These are phyloP conservation scores for Raffaelea ambrosiae DNA, from an alignment of 2,329 filamentous ascomycete species.

Conservation along the genomic window DNA sequence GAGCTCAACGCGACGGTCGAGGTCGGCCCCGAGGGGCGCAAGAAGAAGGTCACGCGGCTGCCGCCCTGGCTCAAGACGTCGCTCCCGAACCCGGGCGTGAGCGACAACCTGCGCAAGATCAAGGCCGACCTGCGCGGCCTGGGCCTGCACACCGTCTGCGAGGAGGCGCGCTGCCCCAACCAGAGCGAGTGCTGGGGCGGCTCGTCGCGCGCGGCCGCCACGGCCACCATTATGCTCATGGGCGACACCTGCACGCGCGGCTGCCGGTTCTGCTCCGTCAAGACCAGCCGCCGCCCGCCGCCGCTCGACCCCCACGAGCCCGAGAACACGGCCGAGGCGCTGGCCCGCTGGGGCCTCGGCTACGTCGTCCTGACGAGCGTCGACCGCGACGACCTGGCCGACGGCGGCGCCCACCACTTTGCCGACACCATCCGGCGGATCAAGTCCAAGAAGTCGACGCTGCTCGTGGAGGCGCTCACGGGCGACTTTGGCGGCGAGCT, in stretches of 20 bases:
- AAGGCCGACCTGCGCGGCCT: conserved; percentile 87
- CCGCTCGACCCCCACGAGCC: conserved; percentile 93
- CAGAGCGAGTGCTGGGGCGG: conserved; percentile 98
- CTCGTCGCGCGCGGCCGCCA: conserved; percentile 76
- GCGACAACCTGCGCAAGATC: conserved; percentile 83
- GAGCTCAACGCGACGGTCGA: conserved; percentile 52
- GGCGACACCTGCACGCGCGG: conserved; percentile 95
- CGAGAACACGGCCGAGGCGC: conserved; percentile 89
- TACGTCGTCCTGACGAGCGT: conserved; percentile 94
- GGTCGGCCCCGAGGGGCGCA: conserved; percentile 54
- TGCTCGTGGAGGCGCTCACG: conserved; percentile 76
- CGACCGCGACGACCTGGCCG: conserved; percentile 83
- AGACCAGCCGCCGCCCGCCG: conserved; percentile 67
- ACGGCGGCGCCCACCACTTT: conserved; percentile 84
- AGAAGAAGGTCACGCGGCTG: conserved; percentile 62
- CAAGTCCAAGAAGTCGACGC: conserved; percentile 70
- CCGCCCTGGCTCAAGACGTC: conserved; percentile 95
- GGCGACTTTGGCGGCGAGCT: conserved; percentile 81
- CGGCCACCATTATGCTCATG: conserved; percentile 99
- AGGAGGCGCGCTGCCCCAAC: conserved; percentile 95
- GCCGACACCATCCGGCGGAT: conserved; percentile 92
- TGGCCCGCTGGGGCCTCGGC: conserved; percentile 85
- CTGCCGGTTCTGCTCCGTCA: conserved; percentile 95
- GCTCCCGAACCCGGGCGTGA: conserved; percentile 62
- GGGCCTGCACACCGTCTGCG: conserved; percentile 89